Base-by-base conservation (phyloP, 345 rosid species). In the Melaleuca alternifolia region DNA sequence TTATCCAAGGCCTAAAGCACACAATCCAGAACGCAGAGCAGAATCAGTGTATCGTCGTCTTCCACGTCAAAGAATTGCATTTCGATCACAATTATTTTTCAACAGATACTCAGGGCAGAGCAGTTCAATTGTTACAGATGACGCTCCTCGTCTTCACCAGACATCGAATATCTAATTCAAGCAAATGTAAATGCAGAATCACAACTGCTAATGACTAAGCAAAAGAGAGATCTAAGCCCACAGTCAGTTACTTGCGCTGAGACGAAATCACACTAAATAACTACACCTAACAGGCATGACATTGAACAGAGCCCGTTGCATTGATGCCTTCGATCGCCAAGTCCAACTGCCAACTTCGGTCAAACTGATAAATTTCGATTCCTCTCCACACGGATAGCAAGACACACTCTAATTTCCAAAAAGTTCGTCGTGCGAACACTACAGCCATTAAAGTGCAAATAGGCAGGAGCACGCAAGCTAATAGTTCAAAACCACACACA, bases 1-100 rank as follows among this genome's bases (percentile, higher is more conserved):
- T 91, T 91, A 46, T 91, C 93, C 91, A 91, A 61, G 3, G 92
- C 92, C 93, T 90, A 21, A 28, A 46, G 30, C 20, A 20, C 48
- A 71, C 81, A 20, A 20, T 10, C 48, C 48, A 77, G 23, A 37
- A 57, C 65, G 26, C 50, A 54, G 20, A 48, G 54, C 62, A 30
- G 44, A 65, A 18, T 65, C n/a, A 75, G 21, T 11, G 18, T 5
- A 85, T 10, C 54, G 4, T 6, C 54, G 4, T 28, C 50, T 20
- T 10, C 41, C 0, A 37, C 26, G 24, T 54, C 44, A 24, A 33
- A 46, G n/a, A 6, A 57, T 41, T 24, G 41, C 65, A 86, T 14
- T 23, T 84, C 18, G 24, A 51, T 53, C 48, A n/a, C 26, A 6
- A 82, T 9, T 21, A 44, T 13, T 48, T 18, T 65, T 30, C 41